A percentile compares a stretch with the other conserved stretches of the same genome.
Evolutionary conservation across 1,284 basidiomycete species (phyloP).

Genomic region (Leccinum fuscescens): DNA sequence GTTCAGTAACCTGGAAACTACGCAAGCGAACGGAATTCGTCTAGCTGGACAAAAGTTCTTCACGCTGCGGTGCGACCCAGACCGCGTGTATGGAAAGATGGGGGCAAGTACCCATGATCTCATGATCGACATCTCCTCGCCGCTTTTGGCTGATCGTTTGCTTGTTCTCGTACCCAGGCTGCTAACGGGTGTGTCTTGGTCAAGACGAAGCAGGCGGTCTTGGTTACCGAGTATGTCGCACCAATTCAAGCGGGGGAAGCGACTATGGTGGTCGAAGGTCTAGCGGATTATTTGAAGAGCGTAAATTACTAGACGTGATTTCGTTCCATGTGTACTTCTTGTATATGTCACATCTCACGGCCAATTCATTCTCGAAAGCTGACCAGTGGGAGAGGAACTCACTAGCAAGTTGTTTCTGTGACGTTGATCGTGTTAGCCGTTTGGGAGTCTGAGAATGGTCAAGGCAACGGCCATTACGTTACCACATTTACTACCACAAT

Average conservation of each 20-base stretch:
- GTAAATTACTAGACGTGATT: conserved; percentile 49
- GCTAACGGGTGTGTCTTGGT: conserved; percentile 79
- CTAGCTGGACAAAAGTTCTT: conserved; percentile 83
- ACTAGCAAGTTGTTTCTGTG: too few relatives aligned
- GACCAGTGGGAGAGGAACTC: too few relatives aligned
- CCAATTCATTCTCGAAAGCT: too few relatives aligned
- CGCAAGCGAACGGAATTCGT: conserved; percentile 63
- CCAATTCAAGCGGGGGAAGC: conserved; percentile 75
- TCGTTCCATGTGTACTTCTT: conserved; percentile 2
- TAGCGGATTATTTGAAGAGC: conserved; percentile 81
- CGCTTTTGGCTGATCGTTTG: background rate
- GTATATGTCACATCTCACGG: background rate
- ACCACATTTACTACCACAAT: background rate
- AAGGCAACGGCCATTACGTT: background rate
- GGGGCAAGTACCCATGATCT: conserved; percentile 48
- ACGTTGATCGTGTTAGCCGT: too few relatives aligned
- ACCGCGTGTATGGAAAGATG: conserved; percentile 82
- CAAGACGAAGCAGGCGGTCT: conserved; percentile 86
- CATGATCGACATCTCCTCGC: background rate
- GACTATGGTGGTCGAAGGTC: conserved; percentile 67
- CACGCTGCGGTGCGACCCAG: conserved; percentile 55
- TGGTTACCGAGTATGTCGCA: conserved; percentile 76
- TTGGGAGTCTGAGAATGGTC: too few relatives aligned
- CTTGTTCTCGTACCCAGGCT: conserved; percentile 45
- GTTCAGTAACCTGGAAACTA: conserved; percentile 46